Percentiles rank a stretch among this genome's conserved stretches.
These are phyloP conservation scores for Candida piceae DNA, from an alignment of 805 yeast species.

Conservation along the genomic window DNA sequence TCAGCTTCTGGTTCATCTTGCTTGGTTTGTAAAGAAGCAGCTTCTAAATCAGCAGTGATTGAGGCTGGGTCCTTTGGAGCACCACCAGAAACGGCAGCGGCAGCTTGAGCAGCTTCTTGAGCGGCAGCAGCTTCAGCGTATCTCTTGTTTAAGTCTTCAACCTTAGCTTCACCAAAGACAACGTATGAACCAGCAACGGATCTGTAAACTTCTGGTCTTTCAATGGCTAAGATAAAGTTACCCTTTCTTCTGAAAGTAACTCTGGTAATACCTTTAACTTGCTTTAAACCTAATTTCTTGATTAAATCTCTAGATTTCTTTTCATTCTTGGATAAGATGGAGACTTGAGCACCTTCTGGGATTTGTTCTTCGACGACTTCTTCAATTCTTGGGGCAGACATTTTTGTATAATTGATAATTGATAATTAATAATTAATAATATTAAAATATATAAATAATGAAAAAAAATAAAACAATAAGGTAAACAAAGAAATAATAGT, in stretches of 20 bases:
- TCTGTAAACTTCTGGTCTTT: constrained; percentile 91
- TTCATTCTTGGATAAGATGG: constrained; percentile 83
- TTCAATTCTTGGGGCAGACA: constrained; percentile 25
- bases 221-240: constrained; percentile 87
- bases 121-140: constrained; percentile 80
- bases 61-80: constrained; percentile 66
- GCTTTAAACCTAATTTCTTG: constrained; percentile 83
- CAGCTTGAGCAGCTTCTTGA: constrained; percentile 54
- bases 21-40: constrained; percentile 42
- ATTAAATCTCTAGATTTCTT: constrained; percentile 92
- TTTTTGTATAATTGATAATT: too few species aligned
- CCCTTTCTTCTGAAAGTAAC: constrained; percentile 94
- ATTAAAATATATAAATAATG: too few species aligned
- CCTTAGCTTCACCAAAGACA: constrained; percentile 97
- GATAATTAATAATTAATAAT: too few species aligned
- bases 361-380: constrained; percentile 38
- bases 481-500: too few species aligned
- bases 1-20: constrained; percentile 34
- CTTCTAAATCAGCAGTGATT: constrained; percentile 77
- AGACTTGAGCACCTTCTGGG: constrained; percentile 80
- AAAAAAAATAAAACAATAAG: too few species aligned
- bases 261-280: constrained; percentile 86
- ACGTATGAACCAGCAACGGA: constrained; percentile 91
- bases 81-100: constrained; percentile 33
- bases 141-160: constrained; percentile 88